Percentiles rank a stretch among this genome's conserved stretches.
These are phyloP conservation scores for Fusarium sp. DNA, from an alignment of 2,329 filamentous ascomycete genomes.

Conservation along the genomic window DNA sequence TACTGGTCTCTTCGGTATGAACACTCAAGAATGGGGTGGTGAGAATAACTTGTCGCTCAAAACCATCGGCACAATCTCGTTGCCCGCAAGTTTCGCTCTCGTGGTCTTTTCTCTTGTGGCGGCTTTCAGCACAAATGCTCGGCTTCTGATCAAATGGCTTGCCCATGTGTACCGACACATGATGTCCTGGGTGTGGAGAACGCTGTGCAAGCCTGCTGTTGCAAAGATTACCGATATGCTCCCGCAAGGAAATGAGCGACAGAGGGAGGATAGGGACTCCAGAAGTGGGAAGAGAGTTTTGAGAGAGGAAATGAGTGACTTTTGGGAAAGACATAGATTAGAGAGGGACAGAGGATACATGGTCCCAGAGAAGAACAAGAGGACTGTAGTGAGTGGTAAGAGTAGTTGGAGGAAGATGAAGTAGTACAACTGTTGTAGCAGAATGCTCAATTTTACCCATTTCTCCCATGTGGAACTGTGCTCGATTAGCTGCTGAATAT, in stretches of 20 bases:
- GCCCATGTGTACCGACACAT: constrained; percentile 13
- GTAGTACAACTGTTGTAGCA: neutral
- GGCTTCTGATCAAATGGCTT: constrained; percentile 44
- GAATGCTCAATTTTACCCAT: neutral
- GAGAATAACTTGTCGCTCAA: constrained; percentile 54
- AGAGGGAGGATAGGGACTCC: constrained; percentile 33
- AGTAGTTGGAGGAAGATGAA: constrained; percentile 23
- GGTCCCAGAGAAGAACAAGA: constrained; percentile 52
- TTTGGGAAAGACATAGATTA: constrained; percentile 52
- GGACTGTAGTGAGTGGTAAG: neutral
- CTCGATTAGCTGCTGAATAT: neutral
- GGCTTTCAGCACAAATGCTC: constrained; percentile 63
- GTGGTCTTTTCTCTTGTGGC: constrained; percentile 61
- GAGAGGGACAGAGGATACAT: constrained; percentile 52
- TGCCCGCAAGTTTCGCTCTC: constrained; percentile 59
- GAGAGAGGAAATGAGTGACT: constrained; percentile 51
- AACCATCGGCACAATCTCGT: constrained; percentile 58
- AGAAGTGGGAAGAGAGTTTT: constrained; percentile 21
- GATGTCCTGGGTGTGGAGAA: constrained; percentile 36
- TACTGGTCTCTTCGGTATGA: constrained; percentile 72
- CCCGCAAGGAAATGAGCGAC: constrained; percentile 23
- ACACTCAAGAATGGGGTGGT: constrained; percentile 68
- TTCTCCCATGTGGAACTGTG: neutral
- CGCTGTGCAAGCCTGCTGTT: constrained; percentile 37
- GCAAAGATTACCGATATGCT: constrained; percentile 18